A percentile compares a stretch with the other conserved stretches of the same genome.
These are phyloP conservation scores for Tagetes erecta DNA, from an alignment of 129 eudicot genomes.

Conservation along the genomic window DNA sequence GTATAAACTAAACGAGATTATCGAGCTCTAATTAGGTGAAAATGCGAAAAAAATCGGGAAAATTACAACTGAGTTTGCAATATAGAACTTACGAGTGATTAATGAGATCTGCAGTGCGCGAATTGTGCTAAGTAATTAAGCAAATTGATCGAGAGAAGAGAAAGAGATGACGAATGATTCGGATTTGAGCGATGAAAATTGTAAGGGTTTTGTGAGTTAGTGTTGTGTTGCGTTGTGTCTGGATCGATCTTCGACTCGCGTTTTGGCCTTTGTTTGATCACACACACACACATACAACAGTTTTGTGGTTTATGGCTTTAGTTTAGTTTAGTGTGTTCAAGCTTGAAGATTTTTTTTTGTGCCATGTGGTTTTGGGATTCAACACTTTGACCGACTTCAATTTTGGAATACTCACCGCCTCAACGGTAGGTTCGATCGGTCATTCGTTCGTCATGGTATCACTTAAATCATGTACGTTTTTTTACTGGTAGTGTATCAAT, in stretches of 20 bases:
- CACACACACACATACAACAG: background rate
- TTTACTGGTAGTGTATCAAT: too few species aligned
- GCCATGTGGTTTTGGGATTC: conserved; percentile 1
- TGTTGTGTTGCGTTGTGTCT: background rate
- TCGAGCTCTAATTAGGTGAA: conserved; percentile 22
- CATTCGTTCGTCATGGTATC: too few species aligned
- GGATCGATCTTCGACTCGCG: conserved; percentile 29
- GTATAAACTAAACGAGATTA: background rate
- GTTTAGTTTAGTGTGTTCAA: conserved; percentile 24
- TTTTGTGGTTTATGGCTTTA: conserved; percentile 31
- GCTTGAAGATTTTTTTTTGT: background rate
- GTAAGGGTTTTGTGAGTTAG: conserved; percentile 30
- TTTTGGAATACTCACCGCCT: too few species aligned
- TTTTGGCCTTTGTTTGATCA: background rate
- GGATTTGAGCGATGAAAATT: conserved; percentile 14
- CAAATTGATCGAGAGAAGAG: conserved; percentile 2
- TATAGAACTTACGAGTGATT: conserved; percentile 23
- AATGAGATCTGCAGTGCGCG: conserved; percentile 29
- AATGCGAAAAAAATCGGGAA: background rate
- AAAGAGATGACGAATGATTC: conserved; percentile 4
- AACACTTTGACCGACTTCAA: background rate
- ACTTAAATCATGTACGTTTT: too few species aligned
- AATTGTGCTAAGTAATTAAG: conserved; percentile 10
- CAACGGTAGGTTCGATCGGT: too few species aligned
- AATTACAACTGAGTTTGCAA: conserved; percentile 20